Percentiles rank a stretch among this genome's conserved stretches.
Evolutionary conservation across 306 rosid genomes (phyloP).

Genomic region (Quercus cerris): DNA sequence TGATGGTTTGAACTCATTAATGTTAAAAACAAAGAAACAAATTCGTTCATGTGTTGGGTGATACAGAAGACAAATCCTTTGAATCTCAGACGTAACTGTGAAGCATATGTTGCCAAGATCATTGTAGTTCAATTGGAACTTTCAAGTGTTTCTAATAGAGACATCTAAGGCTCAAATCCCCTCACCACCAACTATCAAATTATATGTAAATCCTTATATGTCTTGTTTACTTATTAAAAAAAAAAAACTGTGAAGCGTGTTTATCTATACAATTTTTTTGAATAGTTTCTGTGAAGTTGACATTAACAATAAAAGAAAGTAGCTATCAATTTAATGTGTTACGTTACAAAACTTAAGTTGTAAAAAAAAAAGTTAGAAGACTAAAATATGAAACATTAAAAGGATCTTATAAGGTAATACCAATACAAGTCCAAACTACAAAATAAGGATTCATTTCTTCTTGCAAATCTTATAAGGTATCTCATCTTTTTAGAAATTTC

Average conservation of each 20-base stretch:
- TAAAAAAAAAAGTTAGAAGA: not conserved
- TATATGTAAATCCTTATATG: no score
- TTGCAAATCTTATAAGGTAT: not conserved
- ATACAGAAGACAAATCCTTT: not conserved
- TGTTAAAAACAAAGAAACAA: not conserved
- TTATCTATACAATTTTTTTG: no score
- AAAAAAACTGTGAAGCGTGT: no score
- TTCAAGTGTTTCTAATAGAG: no score
- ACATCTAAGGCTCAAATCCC: no score
- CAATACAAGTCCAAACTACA: not conserved
- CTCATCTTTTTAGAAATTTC: not conserved
- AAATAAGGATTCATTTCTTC: not conserved
- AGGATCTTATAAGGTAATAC: not conserved
- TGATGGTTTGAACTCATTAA: not conserved
- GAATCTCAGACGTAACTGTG: not conserved
- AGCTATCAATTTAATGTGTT: no score
- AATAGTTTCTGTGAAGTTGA: no score
- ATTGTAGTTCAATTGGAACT: no score
- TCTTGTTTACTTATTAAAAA: no score
- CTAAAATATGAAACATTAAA: not conserved
- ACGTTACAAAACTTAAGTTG: not conserved
- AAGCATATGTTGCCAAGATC: no score
- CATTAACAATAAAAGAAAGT: no score
- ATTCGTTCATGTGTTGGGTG: not conserved
- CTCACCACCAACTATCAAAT: no score